phyloP scores from a whole-genome alignment of 23 red algal species.

The Porphyridium purpureum region DNA sequence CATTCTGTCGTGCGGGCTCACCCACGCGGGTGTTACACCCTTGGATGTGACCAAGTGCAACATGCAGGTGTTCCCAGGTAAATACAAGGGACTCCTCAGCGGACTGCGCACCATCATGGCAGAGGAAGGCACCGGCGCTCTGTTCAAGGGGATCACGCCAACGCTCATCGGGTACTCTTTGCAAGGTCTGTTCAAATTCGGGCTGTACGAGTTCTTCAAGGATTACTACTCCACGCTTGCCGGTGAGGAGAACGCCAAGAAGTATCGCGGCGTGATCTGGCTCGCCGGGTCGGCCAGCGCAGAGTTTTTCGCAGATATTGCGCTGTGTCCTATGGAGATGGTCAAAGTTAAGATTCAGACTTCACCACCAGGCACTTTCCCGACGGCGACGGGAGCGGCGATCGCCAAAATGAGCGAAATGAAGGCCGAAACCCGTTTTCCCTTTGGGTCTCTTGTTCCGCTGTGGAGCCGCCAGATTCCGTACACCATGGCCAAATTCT shows the following conservation, averaged over 20 bases:
- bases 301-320: constrained; percentile 95
- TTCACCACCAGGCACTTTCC: constrained; percentile 34
- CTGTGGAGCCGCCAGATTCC: constrained; percentile 79
- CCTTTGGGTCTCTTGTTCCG: constrained; percentile 48
- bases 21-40: constrained; percentile 52
- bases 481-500: constrained; percentile 97
- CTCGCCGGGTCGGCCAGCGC: constrained; percentile 62
- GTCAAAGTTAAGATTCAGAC: constrained; percentile 82
- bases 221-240: constrained; percentile 63
- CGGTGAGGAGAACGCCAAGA: constrained; percentile 57
- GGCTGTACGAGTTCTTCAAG: constrained; percentile 98
- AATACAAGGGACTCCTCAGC: constrained; percentile 36
- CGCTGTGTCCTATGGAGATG: constrained; percentile 92
- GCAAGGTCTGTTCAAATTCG: constrained; percentile 96
- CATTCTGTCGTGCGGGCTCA: constrained; percentile 42
- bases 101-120: constrained; percentile 43
- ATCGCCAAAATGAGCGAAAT: constrained; percentile 35
- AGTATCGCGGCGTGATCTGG: constrained; percentile 69
- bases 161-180: constrained; percentile 83
- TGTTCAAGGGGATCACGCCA: constrained; percentile 67
- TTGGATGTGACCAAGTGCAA: constrained; percentile 62
- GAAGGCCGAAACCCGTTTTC: constrained; percentile 47
- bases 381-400: constrained; percentile 33
- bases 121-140: constrained; percentile 58
- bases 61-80: constrained; percentile 54